Evolutionary conservation across 179 eudicot genomes (phyloP), one percentile per base, ranked within the genome.

Genomic region (Beta macrorhiza): DNA sequence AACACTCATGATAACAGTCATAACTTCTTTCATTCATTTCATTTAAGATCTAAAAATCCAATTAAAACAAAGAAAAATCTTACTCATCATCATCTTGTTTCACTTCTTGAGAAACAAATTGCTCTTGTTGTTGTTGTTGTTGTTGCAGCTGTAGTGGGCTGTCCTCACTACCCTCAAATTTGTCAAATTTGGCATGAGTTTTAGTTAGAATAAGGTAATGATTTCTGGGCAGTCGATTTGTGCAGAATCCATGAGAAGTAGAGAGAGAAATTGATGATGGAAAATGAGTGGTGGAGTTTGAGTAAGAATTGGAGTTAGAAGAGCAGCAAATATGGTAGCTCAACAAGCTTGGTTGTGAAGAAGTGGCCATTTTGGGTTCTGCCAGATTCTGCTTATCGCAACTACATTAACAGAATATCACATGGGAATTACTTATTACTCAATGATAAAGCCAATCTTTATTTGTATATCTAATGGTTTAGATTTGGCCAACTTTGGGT

Each of bases 61-160:
- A 37, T 5, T 1, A 6, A 14, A 71, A 14, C 37, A 11, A 65
- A 53, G 47, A 69, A 61, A 49, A 0, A 76, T 58, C 87, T 56
- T 20, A 92, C 98, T 93, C 93, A 88, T 93, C 97, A 87, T 92
- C 98, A 81, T 93, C 91, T 82, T 85, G 89, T 80, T 74, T 82
- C 77, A 74, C 84, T 79, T 78, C 80, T 14, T 59, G 80, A 62
- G 29, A 16, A 29, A 67, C 7, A 25, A 72, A 51, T 12, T 72
- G 80, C 32, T 62, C 67, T 63, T 68, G 1, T 67, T 73, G 78
- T 6, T 68, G 61, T 6, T 68, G 61, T 16, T 53, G 49, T 51
- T 78, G 79, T 71, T 86, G 88, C 56, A 79, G 57, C 58, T 81
- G 82, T 20, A 67, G 20, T 13, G 47, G 22, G 78, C 73, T 74